Percentiles rank a stretch among this genome's conserved stretches.
Conservation (phyloP, 2,329 filamentous ascomycete genomes). For the Gnomoniopsis smithogilvyi region DNA sequence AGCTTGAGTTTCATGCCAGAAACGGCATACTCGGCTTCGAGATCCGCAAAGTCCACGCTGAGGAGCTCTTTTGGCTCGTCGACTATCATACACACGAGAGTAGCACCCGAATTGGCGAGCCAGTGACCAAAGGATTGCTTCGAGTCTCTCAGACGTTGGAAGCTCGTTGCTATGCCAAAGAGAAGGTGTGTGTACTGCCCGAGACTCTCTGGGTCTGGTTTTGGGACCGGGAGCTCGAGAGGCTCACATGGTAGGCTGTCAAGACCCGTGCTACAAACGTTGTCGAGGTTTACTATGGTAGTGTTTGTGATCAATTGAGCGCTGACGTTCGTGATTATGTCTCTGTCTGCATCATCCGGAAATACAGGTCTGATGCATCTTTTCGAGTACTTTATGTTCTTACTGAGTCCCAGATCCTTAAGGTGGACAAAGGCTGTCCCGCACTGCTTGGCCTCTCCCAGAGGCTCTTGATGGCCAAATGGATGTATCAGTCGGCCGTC, state of each 20-base stretch:
- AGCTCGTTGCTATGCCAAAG: conserved; percentile 11
- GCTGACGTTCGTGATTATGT: conserved; percentile 3
- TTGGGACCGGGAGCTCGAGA: conserved; percentile 8
- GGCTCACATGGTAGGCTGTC: conserved; percentile 3
- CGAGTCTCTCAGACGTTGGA: conserved; percentile 2
- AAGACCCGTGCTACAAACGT: background rate
- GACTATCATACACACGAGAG: conserved; percentile 4
- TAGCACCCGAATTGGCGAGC: conserved; percentile 11
- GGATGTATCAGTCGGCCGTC: too few relatives aligned
- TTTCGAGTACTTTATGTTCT: conserved; percentile 10
- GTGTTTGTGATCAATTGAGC: background rate
- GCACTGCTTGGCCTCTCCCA: too few relatives aligned
- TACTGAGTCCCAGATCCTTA: conserved; percentile 1
- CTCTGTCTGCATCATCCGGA: background rate
- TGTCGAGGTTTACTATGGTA: background rate
- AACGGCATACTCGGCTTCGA: conserved; percentile 22
- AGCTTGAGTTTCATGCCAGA: conserved; percentile 33
- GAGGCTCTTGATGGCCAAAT: too few relatives aligned
- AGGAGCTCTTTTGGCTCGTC: conserved; percentile 13
- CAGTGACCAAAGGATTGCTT: conserved; percentile 9
- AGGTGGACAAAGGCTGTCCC: conserved; percentile 7
- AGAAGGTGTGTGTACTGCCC: conserved; percentile 21
- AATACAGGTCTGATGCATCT: conserved; percentile 11
- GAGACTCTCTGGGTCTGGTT: conserved; percentile 1
- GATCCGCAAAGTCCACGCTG: background rate